Evolutionary conservation across 306 rosid genomes (phyloP), one percentile per base, ranked within the genome.

Genomic region (Prunus fruticosa): DNA sequence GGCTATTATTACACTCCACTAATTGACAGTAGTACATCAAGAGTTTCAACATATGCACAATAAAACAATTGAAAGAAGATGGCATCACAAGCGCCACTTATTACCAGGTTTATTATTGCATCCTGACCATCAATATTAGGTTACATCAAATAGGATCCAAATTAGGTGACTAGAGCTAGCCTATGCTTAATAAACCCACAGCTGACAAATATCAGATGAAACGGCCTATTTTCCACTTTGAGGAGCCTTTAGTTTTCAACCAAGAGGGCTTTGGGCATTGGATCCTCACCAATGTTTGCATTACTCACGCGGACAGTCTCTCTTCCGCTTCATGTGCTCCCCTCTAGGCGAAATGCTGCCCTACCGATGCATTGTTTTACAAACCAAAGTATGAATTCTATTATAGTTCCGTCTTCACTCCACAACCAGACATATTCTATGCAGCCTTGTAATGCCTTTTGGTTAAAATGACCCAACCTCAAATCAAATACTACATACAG

Each of bases 271-370:
- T 76, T 18, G 3, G 56, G 25, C 3, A 46, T 46, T 62, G n/a
- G 12, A 74, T 74, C 62, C 60, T 61, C 69, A 74, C 69, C 78
- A 18, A 47, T 61, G 43, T 16, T 73, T 41, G 56, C 57, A 15
- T 73, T 73, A 41, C 56, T 73, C 68, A 60, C 23, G 45, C 60
- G 2, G 18, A 60, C 27, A 27, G 49, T 41, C 41, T 61, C n/a
- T 8, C 58, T 18, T 74, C 53, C 65, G 11, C 65, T 51, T 51
- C 0, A 15, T 12, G 60, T 30, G 74, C 74, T 28, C 10, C 47
- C 18, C 47, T 51, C 46, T 18, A 53, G n/a, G 32, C 10, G 19
- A 32, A 32, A 18, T 9, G 46, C 22, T 15, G 12, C 22, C 67
- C 43, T 63, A 28, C 45, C 11, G 6, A 22, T 60, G 65, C 65